A percentile compares a stretch with the other conserved stretches of the same genome.
Evolutionary conservation across 345 rosid species (phyloP).

Genomic region (Nephelium lappaceum): DNA sequence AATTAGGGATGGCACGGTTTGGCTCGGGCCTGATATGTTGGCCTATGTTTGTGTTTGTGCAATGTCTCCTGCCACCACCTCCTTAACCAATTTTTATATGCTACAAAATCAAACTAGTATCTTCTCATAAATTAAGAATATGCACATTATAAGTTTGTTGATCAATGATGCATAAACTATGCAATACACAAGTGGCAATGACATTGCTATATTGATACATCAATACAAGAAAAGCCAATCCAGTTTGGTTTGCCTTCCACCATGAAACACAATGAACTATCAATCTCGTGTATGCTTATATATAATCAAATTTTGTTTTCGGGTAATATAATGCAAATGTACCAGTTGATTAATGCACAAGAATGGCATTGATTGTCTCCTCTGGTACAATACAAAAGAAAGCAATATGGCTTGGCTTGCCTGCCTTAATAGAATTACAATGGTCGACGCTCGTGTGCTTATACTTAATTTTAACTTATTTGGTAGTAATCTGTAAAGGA

Average conservation of each 20-base stretch:
- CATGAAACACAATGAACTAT: not conserved
- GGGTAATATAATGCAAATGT: not conserved
- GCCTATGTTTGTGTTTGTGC: not conserved
- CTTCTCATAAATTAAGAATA: not conserved
- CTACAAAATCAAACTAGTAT: not conserved
- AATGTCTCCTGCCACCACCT: constrained; percentile 8
- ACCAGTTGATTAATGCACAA: too few relatives aligned
- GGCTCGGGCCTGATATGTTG: too few relatives aligned
- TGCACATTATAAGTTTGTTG: not conserved
- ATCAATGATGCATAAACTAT: not conserved
- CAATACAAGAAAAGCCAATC: not conserved
- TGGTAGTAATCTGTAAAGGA: too few relatives aligned
- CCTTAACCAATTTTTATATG: not conserved
- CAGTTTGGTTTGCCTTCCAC: not conserved
- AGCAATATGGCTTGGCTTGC: constrained; percentile 1
- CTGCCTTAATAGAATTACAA: not conserved
- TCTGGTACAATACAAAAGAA: not conserved
- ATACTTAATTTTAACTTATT: not conserved
- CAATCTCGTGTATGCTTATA: not conserved
- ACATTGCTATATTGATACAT: too few relatives aligned
- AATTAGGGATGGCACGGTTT: too few relatives aligned
- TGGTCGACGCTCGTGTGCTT: not conserved
- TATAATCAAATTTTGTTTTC: not conserved
- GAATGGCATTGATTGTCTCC: not conserved
- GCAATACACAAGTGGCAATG: not conserved